Evolutionary conservation across 2,329 filamentous ascomycete species (phyloP).

Genomic region (Mariannaea sp.): DNA sequence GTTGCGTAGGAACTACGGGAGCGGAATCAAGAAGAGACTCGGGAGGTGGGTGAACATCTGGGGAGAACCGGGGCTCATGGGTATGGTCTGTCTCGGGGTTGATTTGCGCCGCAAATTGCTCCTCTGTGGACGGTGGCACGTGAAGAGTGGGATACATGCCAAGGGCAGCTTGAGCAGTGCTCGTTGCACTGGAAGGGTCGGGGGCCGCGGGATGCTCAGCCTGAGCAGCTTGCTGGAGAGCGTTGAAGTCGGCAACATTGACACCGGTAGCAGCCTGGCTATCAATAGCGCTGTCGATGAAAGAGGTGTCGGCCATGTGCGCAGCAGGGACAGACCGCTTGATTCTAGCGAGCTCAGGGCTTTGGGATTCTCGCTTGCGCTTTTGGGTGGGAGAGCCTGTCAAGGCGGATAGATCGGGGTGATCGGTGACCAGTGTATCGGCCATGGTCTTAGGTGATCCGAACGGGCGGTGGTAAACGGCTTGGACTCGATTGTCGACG

Average conservation of each 20-base stretch:
- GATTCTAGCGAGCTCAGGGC: slow-evolving; percentile 54
- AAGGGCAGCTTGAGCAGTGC: slow-evolving; percentile 63
- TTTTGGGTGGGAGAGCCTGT: slow-evolving; percentile 55
- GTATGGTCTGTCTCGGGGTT: slow-evolving; percentile 42
- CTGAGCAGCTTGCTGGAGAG: slow-evolving; percentile 58
- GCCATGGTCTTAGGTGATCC: slow-evolving; percentile 48
- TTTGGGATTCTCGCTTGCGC: slow-evolving; percentile 59
- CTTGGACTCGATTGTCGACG: slow-evolving; percentile 4
- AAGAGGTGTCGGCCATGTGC: slow-evolving; percentile 55
- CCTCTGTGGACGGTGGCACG: slow-evolving; percentile 61
- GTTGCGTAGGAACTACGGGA: slow-evolving; percentile 30
- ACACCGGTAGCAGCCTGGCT: slow-evolving; percentile 48
- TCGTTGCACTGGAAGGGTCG: slow-evolving; percentile 60
- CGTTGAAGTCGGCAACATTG: slow-evolving; percentile 60
- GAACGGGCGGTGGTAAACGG: slow-evolving; percentile 1
- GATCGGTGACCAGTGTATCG: slow-evolving; percentile 52
- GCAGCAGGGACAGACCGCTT: slow-evolving; percentile 56
- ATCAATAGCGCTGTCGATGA: slow-evolving; percentile 60
- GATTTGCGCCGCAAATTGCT: slow-evolving; percentile 62
- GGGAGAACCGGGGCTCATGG: slow-evolving; percentile 42
- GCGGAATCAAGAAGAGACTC: slow-evolving; percentile 40
- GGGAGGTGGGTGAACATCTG: slow-evolving; percentile 40
- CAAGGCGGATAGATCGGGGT: slow-evolving; percentile 52
- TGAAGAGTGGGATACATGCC: slow-evolving; percentile 65
- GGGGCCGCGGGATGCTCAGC: slow-evolving; percentile 53